Evolutionary conservation across 345 rosid species (phyloP).

Genomic region (Alliaria petiolata): DNA sequence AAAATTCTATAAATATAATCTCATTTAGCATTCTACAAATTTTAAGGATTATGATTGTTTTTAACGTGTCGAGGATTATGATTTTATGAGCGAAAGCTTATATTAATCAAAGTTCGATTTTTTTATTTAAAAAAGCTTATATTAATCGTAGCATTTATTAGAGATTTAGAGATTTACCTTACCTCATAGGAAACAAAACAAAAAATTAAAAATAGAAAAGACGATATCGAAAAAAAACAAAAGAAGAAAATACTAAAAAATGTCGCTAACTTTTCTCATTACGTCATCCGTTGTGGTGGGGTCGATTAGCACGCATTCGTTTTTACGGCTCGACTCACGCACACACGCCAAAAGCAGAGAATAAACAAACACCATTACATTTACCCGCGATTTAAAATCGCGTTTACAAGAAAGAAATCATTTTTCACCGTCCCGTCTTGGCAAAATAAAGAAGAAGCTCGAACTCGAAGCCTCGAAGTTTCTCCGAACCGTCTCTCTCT

Average conservation of each 20-base stretch:
- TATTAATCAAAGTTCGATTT: too few species aligned
- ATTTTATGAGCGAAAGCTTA: not conserved
- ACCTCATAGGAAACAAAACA: not conserved
- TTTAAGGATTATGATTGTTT: not conserved
- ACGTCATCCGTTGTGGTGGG: slow-evolving; percentile 17
- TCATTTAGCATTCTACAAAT: not conserved
- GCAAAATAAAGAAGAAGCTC: not conserved
- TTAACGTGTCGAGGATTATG: too few species aligned
- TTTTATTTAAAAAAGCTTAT: too few species aligned
- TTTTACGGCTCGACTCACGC: not conserved
- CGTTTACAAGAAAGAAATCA: not conserved
- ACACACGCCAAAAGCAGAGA: slow-evolving; percentile 13
- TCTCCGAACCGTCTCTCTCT: slow-evolving; percentile 24
- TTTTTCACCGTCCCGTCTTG: not conserved
- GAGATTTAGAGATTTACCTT: too few species aligned
- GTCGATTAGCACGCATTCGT: slow-evolving; percentile 4
- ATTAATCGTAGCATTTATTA: not conserved
- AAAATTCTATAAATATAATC: not conserved
- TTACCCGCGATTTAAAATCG: not conserved
- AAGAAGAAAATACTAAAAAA: not conserved
- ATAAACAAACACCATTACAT: not conserved
- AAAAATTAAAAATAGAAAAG: too few species aligned
- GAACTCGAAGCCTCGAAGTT: too few species aligned
- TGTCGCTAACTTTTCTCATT: not conserved
- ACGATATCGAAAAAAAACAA: not conserved